Percentiles rank a stretch among this genome's conserved stretches.
Conservation (phyloP, 2,329 filamentous ascomycete genomes). For the Teratosphaeria pseudoeucalypti region DNA sequence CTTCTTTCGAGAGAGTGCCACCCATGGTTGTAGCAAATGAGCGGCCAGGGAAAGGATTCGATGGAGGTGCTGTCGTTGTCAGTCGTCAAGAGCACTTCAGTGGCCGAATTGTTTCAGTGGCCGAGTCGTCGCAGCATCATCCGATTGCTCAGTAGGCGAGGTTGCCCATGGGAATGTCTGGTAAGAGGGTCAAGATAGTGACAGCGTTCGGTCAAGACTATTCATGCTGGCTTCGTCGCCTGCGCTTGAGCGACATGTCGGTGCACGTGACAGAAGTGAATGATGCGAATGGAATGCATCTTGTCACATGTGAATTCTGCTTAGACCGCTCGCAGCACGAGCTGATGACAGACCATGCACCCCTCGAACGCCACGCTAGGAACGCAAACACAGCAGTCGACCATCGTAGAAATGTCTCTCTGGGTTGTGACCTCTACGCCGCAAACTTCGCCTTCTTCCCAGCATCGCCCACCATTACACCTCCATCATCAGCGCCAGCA, state of each 20-base stretch:
- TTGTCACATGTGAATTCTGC: not conserved
- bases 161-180: not conserved
- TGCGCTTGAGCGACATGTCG: no score
- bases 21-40: not conserved
- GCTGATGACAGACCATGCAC: not conserved
- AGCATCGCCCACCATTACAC: slow-evolving; percentile 7
- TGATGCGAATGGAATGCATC: no score
- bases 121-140: not conserved
- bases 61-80: no score
- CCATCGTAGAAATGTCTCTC: not conserved
- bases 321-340: not conserved
- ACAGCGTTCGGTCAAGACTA: no score
- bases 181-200: not conserved
- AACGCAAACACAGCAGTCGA: slow-evolving; percentile 8
- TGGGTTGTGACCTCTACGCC: slow-evolving; percentile 5
- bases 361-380: slow-evolving; percentile 11
- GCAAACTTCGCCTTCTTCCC: slow-evolving; percentile 18
- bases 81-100: no score
- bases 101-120: not conserved
- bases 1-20: not conserved
- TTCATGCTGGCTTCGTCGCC: no score
- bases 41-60: not conserved
- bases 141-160: not conserved
- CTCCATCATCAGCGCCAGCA: slow-evolving; percentile 6
- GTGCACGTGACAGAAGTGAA: not conserved